These are phyloP conservation scores for Mrakia gelida DNA, from an alignment of 768 basidiomycete species.

Conservation along the genomic window DNA sequence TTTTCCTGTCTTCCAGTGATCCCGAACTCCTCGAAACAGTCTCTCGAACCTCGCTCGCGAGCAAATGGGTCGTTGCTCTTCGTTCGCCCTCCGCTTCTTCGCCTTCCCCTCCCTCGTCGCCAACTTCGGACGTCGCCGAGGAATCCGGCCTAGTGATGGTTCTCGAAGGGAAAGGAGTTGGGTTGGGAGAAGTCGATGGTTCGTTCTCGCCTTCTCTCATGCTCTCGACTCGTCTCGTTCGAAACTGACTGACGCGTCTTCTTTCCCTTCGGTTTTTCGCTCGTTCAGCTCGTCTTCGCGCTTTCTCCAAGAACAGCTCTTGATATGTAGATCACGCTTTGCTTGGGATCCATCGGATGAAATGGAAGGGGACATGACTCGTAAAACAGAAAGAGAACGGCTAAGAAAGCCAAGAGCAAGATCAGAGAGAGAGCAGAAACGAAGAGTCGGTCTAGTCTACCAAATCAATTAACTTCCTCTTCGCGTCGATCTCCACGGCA, in stretches of 20 bases:
- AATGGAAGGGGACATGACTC: no score
- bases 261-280: no score
- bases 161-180: not conserved
- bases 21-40: not conserved
- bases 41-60: not conserved
- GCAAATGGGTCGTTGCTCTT: not conserved
- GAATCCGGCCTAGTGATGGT: not conserved
- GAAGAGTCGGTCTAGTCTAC: not conserved
- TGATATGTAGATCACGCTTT: no score
- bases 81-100: not conserved
- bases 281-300: no score
- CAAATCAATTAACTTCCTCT: not conserved
- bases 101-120: not conserved
- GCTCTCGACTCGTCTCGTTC: not conserved
- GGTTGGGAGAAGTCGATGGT: constrained; percentile 13
- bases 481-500: constrained; percentile 59
- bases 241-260: no score
- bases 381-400: no score
- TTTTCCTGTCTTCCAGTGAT: not conserved
- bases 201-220: not conserved
- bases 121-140: not conserved
- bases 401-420: not conserved
- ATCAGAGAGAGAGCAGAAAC: not conserved
- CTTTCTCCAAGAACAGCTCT: no score
- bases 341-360: no score